These are phyloP conservation scores for Canavalia ensiformis DNA, from an alignment of 306 rosid genomes.

Conservation along the genomic window DNA sequence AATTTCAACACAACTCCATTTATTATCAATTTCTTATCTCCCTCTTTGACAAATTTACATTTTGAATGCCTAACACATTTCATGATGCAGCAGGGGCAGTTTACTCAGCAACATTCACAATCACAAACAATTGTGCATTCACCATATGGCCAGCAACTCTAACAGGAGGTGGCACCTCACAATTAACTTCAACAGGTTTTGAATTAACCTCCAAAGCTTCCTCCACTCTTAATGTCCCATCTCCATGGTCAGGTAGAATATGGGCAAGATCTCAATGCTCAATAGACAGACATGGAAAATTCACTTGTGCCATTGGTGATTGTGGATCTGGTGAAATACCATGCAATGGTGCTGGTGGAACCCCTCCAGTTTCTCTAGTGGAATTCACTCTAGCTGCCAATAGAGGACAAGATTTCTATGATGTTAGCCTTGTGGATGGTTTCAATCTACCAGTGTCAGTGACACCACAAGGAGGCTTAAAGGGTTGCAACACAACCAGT, in stretches of 20 bases:
- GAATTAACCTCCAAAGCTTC: conserved; percentile 38
- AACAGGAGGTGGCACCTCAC: conserved; percentile 42
- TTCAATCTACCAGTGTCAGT: conserved; percentile 51
- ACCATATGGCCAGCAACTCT: conserved; percentile 57
- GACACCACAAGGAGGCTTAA: conserved; percentile 47
- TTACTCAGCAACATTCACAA: conserved; percentile 44
- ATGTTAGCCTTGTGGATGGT: conserved; percentile 57
- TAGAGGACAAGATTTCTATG: conserved; percentile 55
- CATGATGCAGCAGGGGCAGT: conserved; percentile 40
- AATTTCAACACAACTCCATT: neutral
- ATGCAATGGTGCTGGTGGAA: conserved; percentile 53
- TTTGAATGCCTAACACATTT: conserved; percentile 23
- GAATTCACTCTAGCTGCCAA: conserved; percentile 45
- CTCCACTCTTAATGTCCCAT: neutral
- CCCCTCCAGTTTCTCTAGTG: conserved; percentile 49
- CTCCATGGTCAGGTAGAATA: conserved; percentile 56
- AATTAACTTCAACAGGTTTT: conserved; percentile 43
- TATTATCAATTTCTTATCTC: neutral
- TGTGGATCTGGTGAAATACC: conserved; percentile 50
- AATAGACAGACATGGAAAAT: conserved; percentile 37
- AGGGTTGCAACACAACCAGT: conserved; percentile 24
- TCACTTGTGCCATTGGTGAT: conserved; percentile 46
- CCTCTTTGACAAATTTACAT: neutral
- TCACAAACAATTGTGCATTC: conserved; percentile 53
- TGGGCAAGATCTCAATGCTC: conserved; percentile 54